Base-by-base conservation (phyloP, 2,329 filamentous ascomycete species). In the Thielaviopsis ethacetica region DNA sequence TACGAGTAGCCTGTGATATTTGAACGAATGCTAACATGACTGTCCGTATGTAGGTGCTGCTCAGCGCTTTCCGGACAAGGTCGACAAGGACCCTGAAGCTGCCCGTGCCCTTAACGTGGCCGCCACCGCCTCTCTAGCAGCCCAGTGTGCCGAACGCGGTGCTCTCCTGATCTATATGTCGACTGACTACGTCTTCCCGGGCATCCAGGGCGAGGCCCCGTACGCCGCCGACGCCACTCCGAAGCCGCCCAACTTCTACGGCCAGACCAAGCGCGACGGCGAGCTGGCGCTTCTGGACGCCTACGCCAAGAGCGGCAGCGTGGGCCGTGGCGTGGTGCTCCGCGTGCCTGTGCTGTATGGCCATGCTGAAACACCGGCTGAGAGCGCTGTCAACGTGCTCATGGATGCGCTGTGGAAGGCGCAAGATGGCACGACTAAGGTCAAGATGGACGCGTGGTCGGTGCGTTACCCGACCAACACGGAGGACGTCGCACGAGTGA, bases 271-370 rank as follows among this genome's bases (percentile, higher is more conserved):
- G 68, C 69, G 81, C 3, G 80, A 82, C 21, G 80, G 80, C 1
- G 80, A 83, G 67, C 66, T 65, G 17, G 89, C 82, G 0, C 82
- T 90, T 10, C 70, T 91, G n/a, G 77, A 79, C 17, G 80, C 76
- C 53, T 85, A 75, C 63, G 66, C 71, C 50, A 68, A 72, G 2
- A 75, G 72, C 1, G 72, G 71, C 1, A 77, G 75, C 64, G 64
- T 71, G 3, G 81, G 80, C 0, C 71, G 79, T 21, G 85, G 80
- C 0, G 76, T 91, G 0, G 82, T 91, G 5, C 75, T 95, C 56
- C 79, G 89, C 15, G 86, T 95, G 5, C 90, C 90, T 0, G 83
- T 95, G 17, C 75, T 95, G 17, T 95, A 95, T 67, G 91, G 90
- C 1, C 74, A 82, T n/a, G 83, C 83, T 0, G 79, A 88, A 64